Base-by-base conservation (phyloP, 495 filamentous ascomycete species). In the Hypoxylon fuscum region DNA sequence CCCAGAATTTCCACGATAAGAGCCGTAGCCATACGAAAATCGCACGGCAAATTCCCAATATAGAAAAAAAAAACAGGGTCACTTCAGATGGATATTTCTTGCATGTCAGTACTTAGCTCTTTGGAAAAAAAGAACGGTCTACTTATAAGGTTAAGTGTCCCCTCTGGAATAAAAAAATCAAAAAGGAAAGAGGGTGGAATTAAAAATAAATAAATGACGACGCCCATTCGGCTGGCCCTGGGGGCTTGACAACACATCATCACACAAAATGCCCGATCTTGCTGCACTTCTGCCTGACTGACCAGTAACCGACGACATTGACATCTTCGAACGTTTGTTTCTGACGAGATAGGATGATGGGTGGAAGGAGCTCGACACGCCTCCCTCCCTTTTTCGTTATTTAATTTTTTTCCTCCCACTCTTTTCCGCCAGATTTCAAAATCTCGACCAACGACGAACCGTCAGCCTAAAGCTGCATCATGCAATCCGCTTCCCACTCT, bases 251-350 rank as follows among this genome's bases (percentile, higher is more conserved):
- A 72, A 72, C 68, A 64, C 61, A 73, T 74, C 55, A 72, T 72
- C 64, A 68, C 62, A 81, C 74, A 79, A 75, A 76, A 74, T 70
- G 77, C 77, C 77, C 74, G 74, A 78, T 68, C 67, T 66, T 68
- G 70, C 74, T 76, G 79, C 79, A 80, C 75, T 72, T 76, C 77
- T 78, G 79, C 79, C 79, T 80, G 77, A 81, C 77, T 73, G 70
- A 66, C 74, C 73, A 72, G 74, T 71, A 65, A 56, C 62, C 44
- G 55, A 38, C 59, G 57, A 50, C 66, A 50, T 60, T 52, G 58
- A 59, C 53, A 68, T 54, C 53, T 61, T 51, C 57, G 22, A 57
- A 48, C 56, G 56, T 53, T 59, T 61, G 51, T 55, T 60, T 61
- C 63, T 66, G 51, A 61, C 63, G 46, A 34, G 29, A 44, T 15